Evolutionary conservation across 352 stramenopile genomes (phyloP), one percentile per base, ranked within the genome.

Genomic region (Phytophthora gonapodyides): DNA sequence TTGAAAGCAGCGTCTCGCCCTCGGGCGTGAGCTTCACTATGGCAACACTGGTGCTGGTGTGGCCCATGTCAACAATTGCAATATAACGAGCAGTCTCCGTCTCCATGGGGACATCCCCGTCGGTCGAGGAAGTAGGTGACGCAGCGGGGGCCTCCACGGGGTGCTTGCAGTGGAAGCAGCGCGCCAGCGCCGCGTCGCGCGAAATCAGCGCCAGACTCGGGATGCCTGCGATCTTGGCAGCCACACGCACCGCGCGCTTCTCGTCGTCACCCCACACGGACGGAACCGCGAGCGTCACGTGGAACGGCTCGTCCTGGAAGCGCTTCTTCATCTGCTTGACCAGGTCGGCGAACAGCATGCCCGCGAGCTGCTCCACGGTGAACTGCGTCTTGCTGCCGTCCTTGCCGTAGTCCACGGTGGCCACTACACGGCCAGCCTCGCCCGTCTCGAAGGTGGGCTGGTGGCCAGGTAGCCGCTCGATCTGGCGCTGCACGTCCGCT

Each of bases 11-110:
- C 11, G 63, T 80, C 67, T 91, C 82, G 13, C 74, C 82, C 58
- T 61, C 56, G 72, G 74, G 53, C 17, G 81, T 88, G 19, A 94
- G 79, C 60, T 85, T 85, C 34, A 91, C 84, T 3, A 91, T 67
- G 13, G 84, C 73, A 17, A 91, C 71, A 42, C 77, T 88, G 9
- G 89, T 94, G 45, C 64, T 90, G 21, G 76, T 87, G 64, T 93
- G 80, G 40, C 91, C 91, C 64, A 97, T 88, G 67, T 97, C 91
- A 8, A 97, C 71, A 60, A 97, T 89, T 46, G 87, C 67, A 59
- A 97, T 92, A 61, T 84, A 73, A 30, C 64, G 57, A 43, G 64
- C 48, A 13, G 56, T 68, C 31, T 67, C 70, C 15, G 69, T 35
- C 34, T 76, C 55, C 48, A 69, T 73, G 1, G 34, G 3, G 27